Base-by-base conservation (phyloP, 306 rosid genomes). In the Albizia julibrissin region DNA sequence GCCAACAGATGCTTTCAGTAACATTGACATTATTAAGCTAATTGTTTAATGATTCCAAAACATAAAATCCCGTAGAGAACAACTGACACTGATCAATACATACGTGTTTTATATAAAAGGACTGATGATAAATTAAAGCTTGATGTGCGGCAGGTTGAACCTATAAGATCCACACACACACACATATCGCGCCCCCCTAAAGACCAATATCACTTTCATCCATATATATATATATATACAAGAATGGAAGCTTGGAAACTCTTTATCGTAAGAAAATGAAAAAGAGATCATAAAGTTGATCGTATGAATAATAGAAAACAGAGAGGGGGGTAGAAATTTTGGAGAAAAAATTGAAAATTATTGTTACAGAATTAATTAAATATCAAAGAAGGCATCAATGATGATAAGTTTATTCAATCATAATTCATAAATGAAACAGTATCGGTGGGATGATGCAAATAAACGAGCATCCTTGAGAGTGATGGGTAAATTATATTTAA, bases 401-500 rank as follows among this genome's bases (percentile, higher is more conserved):
- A 83, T 42, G 62, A n/a, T n/a, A n/a, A 56, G 62, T 14, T 61
- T 39, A 61, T 61, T 19, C 34, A 65, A 72, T 83, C 18, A 59
- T 18, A 40, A 65, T 4, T 83, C 33, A 44, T 18, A 50, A 65
- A 7, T 33, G 43, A 26, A 78, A 65, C 67, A 64, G 44, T 50
- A 66, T 4, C 65, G 75, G 78, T 75, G 19, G 74, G 58, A 70
- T 77, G 76, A 79, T 83, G 83, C 83, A 73, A 31, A 21, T 56
- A 21, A 73, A 73, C 66, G 27, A 65, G 76, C 34, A 46, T 83
- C 77, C 49, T 22, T 34, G 79, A 42, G 83, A 79, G 62, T 58
- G 87, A 80, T 84, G 29, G 69, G 49, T 58, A 37, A 80, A 58
- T 69, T 58, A 59, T 80, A 50, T 65, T 74, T 64, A 81, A 47